Conservation (phyloP, 306 rosid species). For the Prunus kanzakura region DNA sequence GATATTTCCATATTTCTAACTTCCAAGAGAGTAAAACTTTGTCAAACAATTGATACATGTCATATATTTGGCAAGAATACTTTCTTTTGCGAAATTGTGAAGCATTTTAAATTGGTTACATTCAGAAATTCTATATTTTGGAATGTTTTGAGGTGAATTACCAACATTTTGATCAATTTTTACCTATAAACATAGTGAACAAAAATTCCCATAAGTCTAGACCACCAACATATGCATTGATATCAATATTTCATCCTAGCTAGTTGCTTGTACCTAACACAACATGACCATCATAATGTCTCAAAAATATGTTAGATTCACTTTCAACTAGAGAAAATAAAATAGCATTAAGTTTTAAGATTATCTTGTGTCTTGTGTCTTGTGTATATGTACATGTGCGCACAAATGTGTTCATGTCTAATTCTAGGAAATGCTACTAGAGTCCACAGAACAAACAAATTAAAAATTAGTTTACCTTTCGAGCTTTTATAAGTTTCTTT, state of each 20-base stretch:
- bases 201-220: not conserved
- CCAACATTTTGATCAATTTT: not conserved
- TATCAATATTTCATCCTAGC: not conserved
- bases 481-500: conserved; percentile 58
- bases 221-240: not conserved
- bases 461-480: conserved; percentile 53
- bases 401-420: not conserved
- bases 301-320: not conserved
- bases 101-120: not conserved
- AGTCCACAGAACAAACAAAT: not conserved
- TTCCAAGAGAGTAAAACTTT: not conserved
- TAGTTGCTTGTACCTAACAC: not conserved
- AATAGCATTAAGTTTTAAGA: not conserved
- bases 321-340: not conserved
- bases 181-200: not conserved
- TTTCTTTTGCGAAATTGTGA: not conserved
- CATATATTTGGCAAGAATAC: not conserved
- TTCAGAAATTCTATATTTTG: not conserved
- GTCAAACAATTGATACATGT: not conserved
- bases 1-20: not conserved
- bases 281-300: not conserved
- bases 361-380: not conserved
- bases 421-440: not conserved
- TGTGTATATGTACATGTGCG: not conserved
- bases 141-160: not conserved